Evolutionary conservation across 2,329 filamentous ascomycete genomes (phyloP), one percentile per base, ranked within the genome.

Genomic region (Geosmithia flava): DNA sequence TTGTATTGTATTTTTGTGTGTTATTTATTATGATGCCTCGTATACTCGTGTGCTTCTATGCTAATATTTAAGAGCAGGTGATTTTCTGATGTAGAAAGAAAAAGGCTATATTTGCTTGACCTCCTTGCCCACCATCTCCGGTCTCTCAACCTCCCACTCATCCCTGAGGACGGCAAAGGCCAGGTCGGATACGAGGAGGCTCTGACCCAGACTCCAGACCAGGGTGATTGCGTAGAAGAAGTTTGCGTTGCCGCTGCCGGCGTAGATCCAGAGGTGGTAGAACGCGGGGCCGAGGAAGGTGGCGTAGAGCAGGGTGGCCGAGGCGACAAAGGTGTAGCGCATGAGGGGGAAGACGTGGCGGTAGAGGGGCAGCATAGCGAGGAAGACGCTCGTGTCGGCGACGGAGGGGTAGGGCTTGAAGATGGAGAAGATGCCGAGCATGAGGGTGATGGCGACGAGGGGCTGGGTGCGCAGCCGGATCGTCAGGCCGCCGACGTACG

Each of bases 151-250:
- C 64, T 98, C 93, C 83, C 89, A 89, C 64, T 98, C 93, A 58
- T 98, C 93, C 50, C 93, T 73, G 52, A 98, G 69, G 6, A 90
- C 81, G 0, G 93, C 89, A 67, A 94, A 97, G 2, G 95, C 73
- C 47, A 88, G 74, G 62, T 98, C 93, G 11, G 87, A 88, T 7
- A 97, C 78, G 29, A 98, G 69, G 52, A 98, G 74, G 39, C 89
- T 90, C 55, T 95, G 75, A 0, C 88, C 93, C 20, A 98, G 65
- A 60, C 88, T 95, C 93, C 93, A 98, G 0, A 98, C 93, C n/a
- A 98, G 70, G 0, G 93, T 98, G 58, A 98, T 97, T 54, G 93
- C 93, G 62, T 98, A 98, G 69, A 98, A 98, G 69, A 98, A 98
- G 63, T 98, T 98, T 50, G 93, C 93, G 59, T 98, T 98, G 27